These are phyloP conservation scores for Tuctoria greenei DNA, from an alignment of 176 grass and related monocot species.

Conservation along the genomic window DNA sequence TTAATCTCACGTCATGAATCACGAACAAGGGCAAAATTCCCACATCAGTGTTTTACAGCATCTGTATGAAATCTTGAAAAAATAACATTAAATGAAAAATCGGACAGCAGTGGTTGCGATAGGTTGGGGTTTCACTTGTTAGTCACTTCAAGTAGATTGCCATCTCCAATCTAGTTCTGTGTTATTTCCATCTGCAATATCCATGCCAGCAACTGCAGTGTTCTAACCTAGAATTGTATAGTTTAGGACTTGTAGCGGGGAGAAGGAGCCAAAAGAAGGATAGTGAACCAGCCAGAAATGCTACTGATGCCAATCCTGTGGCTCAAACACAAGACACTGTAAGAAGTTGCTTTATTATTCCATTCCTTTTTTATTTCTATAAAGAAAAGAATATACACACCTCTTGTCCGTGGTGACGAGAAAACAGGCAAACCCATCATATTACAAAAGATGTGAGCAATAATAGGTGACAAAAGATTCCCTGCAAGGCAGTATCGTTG, in stretches of 20 bases:
- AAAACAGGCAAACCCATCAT: conserved; percentile 80
- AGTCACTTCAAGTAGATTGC: background rate
- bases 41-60: conserved; percentile 25
- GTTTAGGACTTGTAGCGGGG: conserved; percentile 58
- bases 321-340: conserved; percentile 19
- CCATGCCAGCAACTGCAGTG: conserved; percentile 79
- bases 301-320: conserved; percentile 59
- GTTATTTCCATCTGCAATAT: conserved; percentile 66
- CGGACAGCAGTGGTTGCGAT: background rate
- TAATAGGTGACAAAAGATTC: conserved; percentile 65
- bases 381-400: conserved; percentile 33
- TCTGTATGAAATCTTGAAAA: background rate
- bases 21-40: background rate
- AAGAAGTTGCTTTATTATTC: conserved; percentile 11
- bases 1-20: background rate
- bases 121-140: background rate
- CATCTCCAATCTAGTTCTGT: conserved; percentile 8
- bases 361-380: background rate
- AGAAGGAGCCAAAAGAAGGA: conserved; percentile 71
- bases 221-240: conserved; percentile 54
- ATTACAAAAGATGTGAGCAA: conserved; percentile 90
- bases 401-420: conserved; percentile 50
- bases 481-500: conserved; percentile 38
- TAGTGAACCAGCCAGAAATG: conserved; percentile 57
- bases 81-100: background rate